Conservation (phyloP, 805 yeast species). For the Spathaspora passalidarum region DNA sequence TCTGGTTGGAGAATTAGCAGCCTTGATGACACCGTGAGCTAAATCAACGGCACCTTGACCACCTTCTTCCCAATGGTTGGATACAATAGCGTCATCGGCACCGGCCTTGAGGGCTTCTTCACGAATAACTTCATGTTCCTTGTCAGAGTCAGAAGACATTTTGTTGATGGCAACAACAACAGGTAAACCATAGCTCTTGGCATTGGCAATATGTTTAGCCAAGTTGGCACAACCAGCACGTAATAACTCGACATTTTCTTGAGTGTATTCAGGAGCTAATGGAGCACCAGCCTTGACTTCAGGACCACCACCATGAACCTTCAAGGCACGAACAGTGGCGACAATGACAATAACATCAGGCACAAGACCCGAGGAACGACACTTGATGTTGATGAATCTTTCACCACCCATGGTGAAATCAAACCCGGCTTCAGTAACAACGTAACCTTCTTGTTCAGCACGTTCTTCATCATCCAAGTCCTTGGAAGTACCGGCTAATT, state of each 20-base stretch:
- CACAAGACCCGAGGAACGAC: conserved; percentile 73
- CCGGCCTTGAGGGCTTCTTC: conserved; percentile 73
- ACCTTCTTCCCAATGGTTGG: conserved; percentile 87
- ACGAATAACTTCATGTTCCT: conserved; percentile 66
- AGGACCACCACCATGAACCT: conserved; percentile 87
- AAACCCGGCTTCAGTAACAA: conserved; percentile 85
- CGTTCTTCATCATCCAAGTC: conserved; percentile 40
- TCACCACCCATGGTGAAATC: conserved; percentile 94
- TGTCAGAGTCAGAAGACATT: conserved; percentile 68
- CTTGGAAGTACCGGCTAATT: conserved; percentile 67
- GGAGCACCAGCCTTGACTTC: conserved; percentile 84
- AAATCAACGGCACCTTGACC: conserved; percentile 76
- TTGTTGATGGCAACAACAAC: conserved; percentile 82
- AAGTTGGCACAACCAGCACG: conserved; percentile 70
- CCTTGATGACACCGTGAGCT: conserved; percentile 67
- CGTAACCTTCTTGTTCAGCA: conserved; percentile 62
- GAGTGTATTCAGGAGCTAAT: conserved; percentile 67
- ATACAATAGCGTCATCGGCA: conserved; percentile 73
- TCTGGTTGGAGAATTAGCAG: conserved; percentile 48
- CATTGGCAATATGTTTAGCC: conserved; percentile 74
- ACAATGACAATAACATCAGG: conserved; percentile 80
- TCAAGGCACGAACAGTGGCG: conserved; percentile 81
- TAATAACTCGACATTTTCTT: conserved; percentile 69
- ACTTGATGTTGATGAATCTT: conserved; percentile 77
- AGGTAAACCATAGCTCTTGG: conserved; percentile 68